Conservation (phyloP, 108 stramenopile genomes). For the Cyclotella sp. region DNA sequence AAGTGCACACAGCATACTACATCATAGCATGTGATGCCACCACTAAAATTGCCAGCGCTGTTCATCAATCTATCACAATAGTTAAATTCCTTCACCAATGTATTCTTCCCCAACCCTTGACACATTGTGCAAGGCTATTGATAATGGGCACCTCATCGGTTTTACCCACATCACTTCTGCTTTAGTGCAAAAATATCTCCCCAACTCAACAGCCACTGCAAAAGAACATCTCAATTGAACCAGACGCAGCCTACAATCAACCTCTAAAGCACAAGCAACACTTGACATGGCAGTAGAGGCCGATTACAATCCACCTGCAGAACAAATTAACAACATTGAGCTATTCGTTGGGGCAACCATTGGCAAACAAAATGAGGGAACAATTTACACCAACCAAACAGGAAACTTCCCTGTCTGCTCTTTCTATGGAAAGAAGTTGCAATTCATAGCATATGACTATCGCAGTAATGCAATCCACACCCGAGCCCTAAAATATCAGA, state of each 20-base stretch:
- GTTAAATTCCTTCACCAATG: too few species aligned
- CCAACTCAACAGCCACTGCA: too few species aligned
- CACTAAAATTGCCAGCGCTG: too few species aligned
- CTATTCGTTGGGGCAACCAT: neutral
- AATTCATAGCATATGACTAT: conserved; percentile 4
- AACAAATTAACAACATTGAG: neutral
- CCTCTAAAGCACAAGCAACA: neutral
- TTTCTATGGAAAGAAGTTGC: neutral
- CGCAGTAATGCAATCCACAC: neutral
- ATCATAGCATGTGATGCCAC: neutral
- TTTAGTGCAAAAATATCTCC: neutral
- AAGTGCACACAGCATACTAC: neutral
- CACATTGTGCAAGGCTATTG: conserved; percentile 2
- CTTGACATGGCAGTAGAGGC: neutral
- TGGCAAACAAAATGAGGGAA: neutral
- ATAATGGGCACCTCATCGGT: conserved; percentile 1
- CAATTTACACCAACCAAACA: conserved; percentile 12
- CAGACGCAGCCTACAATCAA: neutral
- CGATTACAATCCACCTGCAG: neutral
- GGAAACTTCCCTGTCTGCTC: conserved; percentile 7
- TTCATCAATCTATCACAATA: neutral
- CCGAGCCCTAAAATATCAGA: neutral
- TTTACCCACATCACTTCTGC: neutral
- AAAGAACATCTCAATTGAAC: conserved; percentile 1
- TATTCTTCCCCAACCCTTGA: neutral